Percentiles rank a stretch among this genome's conserved stretches.
Conservation (phyloP, 345 rosid genomes). For the Hibiscus trionum region DNA sequence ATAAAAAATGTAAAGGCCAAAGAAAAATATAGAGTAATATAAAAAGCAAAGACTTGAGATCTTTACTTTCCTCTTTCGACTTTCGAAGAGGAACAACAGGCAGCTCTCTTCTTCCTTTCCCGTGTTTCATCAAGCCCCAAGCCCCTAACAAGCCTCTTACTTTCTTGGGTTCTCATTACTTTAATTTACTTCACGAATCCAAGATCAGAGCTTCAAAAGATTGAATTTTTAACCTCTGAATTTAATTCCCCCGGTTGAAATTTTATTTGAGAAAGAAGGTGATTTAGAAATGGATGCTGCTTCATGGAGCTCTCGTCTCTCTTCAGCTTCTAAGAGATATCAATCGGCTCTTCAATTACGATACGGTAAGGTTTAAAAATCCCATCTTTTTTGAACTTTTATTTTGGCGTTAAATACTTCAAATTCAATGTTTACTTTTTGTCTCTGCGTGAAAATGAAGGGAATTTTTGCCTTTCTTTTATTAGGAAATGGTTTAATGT, state of each 20-base stretch:
- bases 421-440: neutral
- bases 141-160: neutral
- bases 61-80: neutral
- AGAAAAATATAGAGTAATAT: neutral
- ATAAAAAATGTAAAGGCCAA: neutral
- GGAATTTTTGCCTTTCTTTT: neutral
- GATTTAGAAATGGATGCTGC: slow-evolving; percentile 64
- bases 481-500: neutral
- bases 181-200: neutral
- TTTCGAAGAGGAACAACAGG: neutral
- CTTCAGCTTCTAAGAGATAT: slow-evolving; percentile 75
- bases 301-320: slow-evolving; percentile 78
- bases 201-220: slow-evolving; percentile 7
- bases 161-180: neutral
- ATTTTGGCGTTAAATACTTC: neutral
- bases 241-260: neutral
- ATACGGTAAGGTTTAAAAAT: slow-evolving; percentile 51
- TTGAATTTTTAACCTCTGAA: neutral
- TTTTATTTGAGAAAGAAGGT: neutral
- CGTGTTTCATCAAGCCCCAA: slow-evolving; percentile 2
- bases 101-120: neutral
- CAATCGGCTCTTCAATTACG: slow-evolving; percentile 80
- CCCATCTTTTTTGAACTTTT: neutral
- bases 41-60: neutral
- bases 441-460: neutral